Evolutionary conservation across 192 early-diverging fungal genomes (phyloP), one percentile per base, ranked within the genome.

Genomic region (Coemansia guatemalensis): DNA sequence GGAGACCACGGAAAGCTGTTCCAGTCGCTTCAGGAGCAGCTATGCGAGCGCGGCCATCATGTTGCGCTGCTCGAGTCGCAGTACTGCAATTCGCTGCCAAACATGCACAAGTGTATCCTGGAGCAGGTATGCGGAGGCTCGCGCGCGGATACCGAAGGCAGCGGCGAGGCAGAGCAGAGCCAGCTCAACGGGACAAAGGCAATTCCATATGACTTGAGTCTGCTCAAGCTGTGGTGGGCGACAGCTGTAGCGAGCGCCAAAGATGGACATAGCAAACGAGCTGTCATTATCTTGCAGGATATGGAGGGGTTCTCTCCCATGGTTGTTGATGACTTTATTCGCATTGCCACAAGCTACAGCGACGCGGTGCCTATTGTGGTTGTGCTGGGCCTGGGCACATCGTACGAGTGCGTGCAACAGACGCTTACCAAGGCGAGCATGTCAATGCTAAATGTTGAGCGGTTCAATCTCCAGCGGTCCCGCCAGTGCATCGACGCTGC

Each of bases 311-410:
- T 97, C 56, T 82, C 86, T 32, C 82, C 87, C 7, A 65, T 67
- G 14, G 78, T 93, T 0, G 82, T 95, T 5, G 85, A 92, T 57
- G 86, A 91, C 60, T 84, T 95, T 64, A 83, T 95, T 55, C 83
- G 81, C 20, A 65, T 73, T 25, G 67, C 67, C 39, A 90, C 90
- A 65, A 82, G 88, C 57, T 92, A 92, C 74, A 83, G 84, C 52
- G 68, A 81, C 29, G 68, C 73, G 29, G 75, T 95, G 25, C 93
- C 93, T 2, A 87, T 98, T 60, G 85, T 91, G 1, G 69, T 95
- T 17, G 59, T 96, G 0, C 81, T 98, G 62, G 92, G 93, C 4
- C 71, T 98, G n/a, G 92, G 93, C 4, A 96, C 95, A 5, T 92
- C 90, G 8, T 85, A 88, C 25, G 91, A 95, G 21, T 85, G 85